Conservation (phyloP, 352 stramenopile species). For the Pythium biforme region DNA sequence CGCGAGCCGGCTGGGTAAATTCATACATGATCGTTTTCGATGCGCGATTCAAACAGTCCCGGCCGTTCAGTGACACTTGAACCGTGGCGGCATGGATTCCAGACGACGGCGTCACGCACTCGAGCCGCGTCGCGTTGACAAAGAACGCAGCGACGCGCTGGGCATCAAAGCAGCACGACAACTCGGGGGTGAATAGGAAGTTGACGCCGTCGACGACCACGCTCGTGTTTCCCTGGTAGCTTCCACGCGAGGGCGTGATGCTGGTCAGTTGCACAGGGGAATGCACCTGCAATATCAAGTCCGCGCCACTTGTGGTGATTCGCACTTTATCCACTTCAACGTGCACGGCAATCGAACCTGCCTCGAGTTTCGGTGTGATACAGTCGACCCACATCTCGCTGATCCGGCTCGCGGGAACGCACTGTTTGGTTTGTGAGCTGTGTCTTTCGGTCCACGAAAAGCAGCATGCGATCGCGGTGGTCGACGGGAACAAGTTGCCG, state of each 20-base stretch:
- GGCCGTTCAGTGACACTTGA: conserved; percentile 55
- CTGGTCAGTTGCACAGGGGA: conserved; percentile 16
- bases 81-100: conserved; percentile 28
- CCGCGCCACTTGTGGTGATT: background rate
- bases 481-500: conserved; percentile 44
- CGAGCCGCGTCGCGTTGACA: conserved; percentile 56
- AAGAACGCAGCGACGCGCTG: conserved; percentile 52
- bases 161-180: conserved; percentile 71
- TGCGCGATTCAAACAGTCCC: conserved; percentile 48
- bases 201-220: conserved; percentile 45
- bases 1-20: conserved; percentile 36
- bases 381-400: conserved; percentile 28
- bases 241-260: conserved; percentile 32
- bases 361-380: conserved; percentile 19
- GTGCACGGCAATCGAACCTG: conserved; percentile 11
- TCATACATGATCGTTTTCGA: conserved; percentile 31
- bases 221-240: conserved; percentile 38
- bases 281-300: conserved; percentile 17
- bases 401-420: conserved; percentile 12
- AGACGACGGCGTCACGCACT: conserved; percentile 48
- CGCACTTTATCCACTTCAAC: conserved; percentile 25
- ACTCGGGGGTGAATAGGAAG: conserved; percentile 45
- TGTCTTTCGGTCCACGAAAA: conserved; percentile 29
- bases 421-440: background rate
- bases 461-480: conserved; percentile 48